Base-by-base conservation (phyloP, 78 protist species). In the Emiliania huxleyi region DNA sequence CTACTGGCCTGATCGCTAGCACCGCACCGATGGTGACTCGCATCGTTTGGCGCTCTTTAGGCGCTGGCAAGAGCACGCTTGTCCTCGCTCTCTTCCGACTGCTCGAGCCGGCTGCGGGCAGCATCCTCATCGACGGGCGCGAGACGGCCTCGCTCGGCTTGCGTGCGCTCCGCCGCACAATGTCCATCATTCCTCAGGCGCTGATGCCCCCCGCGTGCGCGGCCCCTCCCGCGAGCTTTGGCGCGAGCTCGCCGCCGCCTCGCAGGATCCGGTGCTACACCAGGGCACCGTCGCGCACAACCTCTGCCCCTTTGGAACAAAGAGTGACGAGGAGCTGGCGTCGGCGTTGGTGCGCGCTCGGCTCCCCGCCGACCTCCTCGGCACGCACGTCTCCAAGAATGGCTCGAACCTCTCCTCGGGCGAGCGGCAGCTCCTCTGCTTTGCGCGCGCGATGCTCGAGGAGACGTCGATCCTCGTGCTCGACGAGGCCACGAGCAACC, bases 341-440 rank as follows among this genome's bases (percentile, higher is more conserved):
- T 69, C 45, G 0, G 95, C 94, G 43, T 83, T 98, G 44, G 95
- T 77, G 77, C 75, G 91, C 25, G 96, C 93, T 45, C 96, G 96
- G 46, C 89, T 73, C 33, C 44, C 45, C 84, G 84, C 40, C 19
- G 45, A 35, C 45, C 6, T 37, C 49, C 45, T 79, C 22, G 38
- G 23, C n/a, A 5, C 87, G n/a, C 35, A 40, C 43, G 87, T 44
- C 12, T 1, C 48, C 37, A 62, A 73, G 43, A 19, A 26, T 35
- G 98, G 98, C 26, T 75, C 29, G 18, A 96, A 96, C 90, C 90
- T 96, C 43, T 77, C 94, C 48, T 93, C 94, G 35, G 99, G 99
- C 3, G 97, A 97, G 94, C 94, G 96, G 75, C 99, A 98, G 94
- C 94, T 97, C 45, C 37, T 98, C 26, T 96, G 98, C 91, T 79